Base-by-base conservation (phyloP, 225 moss, liverwort and hornwort species). In the Rhytidiadelphus loreus region DNA sequence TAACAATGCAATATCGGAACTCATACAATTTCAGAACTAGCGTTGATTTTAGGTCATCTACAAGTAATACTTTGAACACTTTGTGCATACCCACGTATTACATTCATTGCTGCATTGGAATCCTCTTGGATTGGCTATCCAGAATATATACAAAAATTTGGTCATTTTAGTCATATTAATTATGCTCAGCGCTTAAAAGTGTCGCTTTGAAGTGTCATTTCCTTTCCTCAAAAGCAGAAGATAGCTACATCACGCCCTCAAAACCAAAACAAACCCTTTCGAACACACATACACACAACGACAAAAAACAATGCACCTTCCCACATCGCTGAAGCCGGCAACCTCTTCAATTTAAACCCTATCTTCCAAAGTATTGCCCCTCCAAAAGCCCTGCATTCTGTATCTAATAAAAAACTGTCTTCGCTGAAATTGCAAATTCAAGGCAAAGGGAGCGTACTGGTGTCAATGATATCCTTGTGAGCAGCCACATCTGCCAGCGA, bases 401-500 rank as follows among this genome's bases (percentile, higher is more conserved):
- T 21, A 32, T 56, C 46, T 39, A 57, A 4, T 9, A 63, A 82
- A 26, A 83, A 7, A 5, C 53, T 62, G 41, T 37, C 56, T 26
- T 55, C 13, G 6, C 87, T 44, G 12, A 68, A 69, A 80, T 80
- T 56, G 12, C 74, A 90, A 86, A 86, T 73, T 68, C 52, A 86
- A 86, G 43, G 86, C 63, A 25, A 66, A 55, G 43, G 55, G 17
- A 86, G 53, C 78, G 33, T 86, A 99, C 98, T 99, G 28, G 99
- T 99, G 74, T 99, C 99, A 52, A 99, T 96, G 53, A 99, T 99
- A 85, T 99, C 96, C 89, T 95, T 99, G 89, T 99, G 99, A 8
- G 96, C 99, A 79, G 99, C 97, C 41, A 99, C 99, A 87, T 99
- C 99, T 23, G 96, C 93, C 28, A 99, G 94, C 58, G 93, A 95